Base-by-base conservation (phyloP, 2,329 filamentous ascomycete genomes). In the Pseudogymnoascus sp. region DNA sequence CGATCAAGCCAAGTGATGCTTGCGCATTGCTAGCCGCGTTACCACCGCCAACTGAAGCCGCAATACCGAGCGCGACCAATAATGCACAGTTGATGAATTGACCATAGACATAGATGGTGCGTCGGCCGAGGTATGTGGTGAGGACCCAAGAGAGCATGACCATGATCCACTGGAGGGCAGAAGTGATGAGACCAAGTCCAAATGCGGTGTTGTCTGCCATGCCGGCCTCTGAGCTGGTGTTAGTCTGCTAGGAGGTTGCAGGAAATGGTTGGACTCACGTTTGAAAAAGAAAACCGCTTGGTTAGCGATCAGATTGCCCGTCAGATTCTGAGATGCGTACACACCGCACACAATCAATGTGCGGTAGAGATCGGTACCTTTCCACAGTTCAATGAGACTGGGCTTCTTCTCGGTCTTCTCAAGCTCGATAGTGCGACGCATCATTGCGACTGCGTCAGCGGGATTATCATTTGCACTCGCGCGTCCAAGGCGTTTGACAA, bases 61-160 rank as follows among this genome's bases (percentile, higher is more conserved):
- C 82, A 66, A 88, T 76, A 73, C 85, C 86, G 26, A 88, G 83
- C 4, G 77, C 76, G 65, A 88, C 62, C 11, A 87, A 76, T 68
- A 87, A 78, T 39, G 71, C 68, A 62, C 76, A 75, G 75, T 85
- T 86, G 74, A 81, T 77, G 37, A 75, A 71, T 29, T 81, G 80
- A 66, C 85, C 85, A 76, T 80, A 86, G 63, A 87, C 76, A 73
- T 87, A 88, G 73, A 88, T 86, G 37, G 81, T 80, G 62, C 85
- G 84, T 64, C 85, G 81, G 71, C 85, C 84, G 62, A 85, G 77
- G 73, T 85, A 87, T 1, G 81, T 80, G 12, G 83, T 88, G 60
- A 89, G 80, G 63, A 87, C 75, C 86, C 86, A 88, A 64, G 85
- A 88, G 45, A 86, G 77, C 80, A 86, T 86, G 72, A 86, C 83